A percentile compares a stretch with the other conserved stretches of the same genome.
phyloP scores from a whole-genome alignment of 2,329 filamentous ascomycete genomes.

The Beauveria caledonica region DNA sequence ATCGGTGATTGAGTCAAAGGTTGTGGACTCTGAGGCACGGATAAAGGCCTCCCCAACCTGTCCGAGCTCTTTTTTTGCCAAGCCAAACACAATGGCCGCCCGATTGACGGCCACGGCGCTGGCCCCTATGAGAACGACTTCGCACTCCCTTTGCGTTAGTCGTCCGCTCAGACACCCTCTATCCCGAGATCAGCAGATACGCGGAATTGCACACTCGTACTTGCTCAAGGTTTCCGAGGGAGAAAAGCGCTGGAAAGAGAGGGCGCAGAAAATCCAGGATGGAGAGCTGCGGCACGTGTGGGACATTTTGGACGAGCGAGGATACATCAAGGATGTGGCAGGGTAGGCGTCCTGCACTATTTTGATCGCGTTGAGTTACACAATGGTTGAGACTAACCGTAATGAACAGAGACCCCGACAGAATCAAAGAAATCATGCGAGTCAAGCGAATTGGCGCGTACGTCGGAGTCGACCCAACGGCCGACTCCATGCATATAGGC shows the following conservation, averaged over 20 bases:
- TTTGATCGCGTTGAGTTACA: conserved; percentile 1
- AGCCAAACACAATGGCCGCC: conserved; percentile 20
- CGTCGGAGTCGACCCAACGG: conserved; percentile 76
- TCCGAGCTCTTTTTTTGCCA: not conserved
- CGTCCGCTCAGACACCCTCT: conserved; percentile 15
- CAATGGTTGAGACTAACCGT: not conserved
- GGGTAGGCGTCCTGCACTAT: conserved; percentile 42
- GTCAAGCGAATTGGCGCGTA: conserved; percentile 63
- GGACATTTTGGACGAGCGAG: conserved; percentile 60
- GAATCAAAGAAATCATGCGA: conserved; percentile 56
- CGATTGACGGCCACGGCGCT: conserved; percentile 19
- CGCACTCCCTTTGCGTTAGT: conserved; percentile 19
- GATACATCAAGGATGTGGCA: conserved; percentile 65
- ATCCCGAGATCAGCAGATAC: conserved; percentile 19
- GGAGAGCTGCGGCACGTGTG: conserved; percentile 49
- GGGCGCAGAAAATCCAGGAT: conserved; percentile 37
- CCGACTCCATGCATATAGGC: conserved; percentile 69
- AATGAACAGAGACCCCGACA: conserved; percentile 33
- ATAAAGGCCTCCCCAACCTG: no score
- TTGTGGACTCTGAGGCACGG: no score
- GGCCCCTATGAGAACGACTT: conserved; percentile 17
- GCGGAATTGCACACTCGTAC: conserved; percentile 34
- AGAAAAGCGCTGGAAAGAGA: conserved; percentile 38
- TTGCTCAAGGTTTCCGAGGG: conserved; percentile 35
- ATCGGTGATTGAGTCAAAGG: not conserved